These are phyloP conservation scores for Aspergillus egyptiacus DNA, from an alignment of 495 filamentous ascomycete genomes.

Conservation along the genomic window DNA sequence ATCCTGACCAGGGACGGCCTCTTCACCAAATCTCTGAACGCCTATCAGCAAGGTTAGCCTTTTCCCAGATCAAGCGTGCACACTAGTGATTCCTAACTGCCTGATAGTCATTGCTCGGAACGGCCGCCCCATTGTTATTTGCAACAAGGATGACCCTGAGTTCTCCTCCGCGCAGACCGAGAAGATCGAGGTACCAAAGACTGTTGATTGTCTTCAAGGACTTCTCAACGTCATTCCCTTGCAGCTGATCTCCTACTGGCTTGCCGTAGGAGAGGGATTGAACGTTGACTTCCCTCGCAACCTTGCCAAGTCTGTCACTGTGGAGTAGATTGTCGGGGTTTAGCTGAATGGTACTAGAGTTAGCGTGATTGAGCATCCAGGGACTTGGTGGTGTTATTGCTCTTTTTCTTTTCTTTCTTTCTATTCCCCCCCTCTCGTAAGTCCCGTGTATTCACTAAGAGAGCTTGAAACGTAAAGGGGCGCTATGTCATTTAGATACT, in stretches of 20 bases:
- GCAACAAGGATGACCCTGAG: constrained; percentile 84
- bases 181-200: constrained; percentile 95
- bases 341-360: background rate
- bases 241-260: constrained; percentile 97
- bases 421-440: too few species aligned
- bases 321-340: constrained; percentile 61
- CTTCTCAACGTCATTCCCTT: constrained; percentile 96
- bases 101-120: constrained; percentile 77
- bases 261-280: constrained; percentile 88
- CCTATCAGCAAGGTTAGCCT: constrained; percentile 87
- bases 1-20: constrained; percentile 92
- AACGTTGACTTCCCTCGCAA: constrained; percentile 98
- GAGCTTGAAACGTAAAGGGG: background rate
- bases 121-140: constrained; percentile 96
- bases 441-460: background rate
- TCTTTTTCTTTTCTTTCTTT: constrained; percentile 4
- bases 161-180: constrained; percentile 81
- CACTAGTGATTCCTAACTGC: constrained; percentile 7
- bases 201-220: constrained; percentile 91
- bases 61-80: background rate
- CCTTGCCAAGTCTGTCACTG: constrained; percentile 96
- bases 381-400: constrained; percentile 2
- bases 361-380: background rate
- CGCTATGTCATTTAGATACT: background rate
- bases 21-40: constrained; percentile 95